Evolutionary conservation across 2,329 filamentous ascomycete genomes (phyloP), one percentile per base, ranked within the genome.

Genomic region (Periglandula ipomoeae): DNA sequence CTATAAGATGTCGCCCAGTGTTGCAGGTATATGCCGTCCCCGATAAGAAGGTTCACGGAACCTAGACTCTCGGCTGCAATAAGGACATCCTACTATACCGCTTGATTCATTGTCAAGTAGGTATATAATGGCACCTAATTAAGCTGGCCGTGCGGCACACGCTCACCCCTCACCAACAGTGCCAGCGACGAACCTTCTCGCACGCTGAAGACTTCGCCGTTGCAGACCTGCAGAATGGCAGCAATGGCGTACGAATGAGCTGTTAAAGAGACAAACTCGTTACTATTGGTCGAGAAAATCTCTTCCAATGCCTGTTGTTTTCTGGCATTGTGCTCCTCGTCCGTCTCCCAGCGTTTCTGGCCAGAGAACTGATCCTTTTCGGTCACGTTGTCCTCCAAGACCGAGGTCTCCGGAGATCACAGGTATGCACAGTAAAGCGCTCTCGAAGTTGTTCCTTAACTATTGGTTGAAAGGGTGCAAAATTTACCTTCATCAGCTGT

Each of bases 371-470:
- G 82, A 27, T 68, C 64, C 13, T 65, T 52, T 1, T 62, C 61
- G 52, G 84, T 79, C 58, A n/a, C n/a, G n/a, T n/a, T n/a, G n/a
- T n/a, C n/a, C n/a, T n/a, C n/a, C 67, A 73, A 0, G 69, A 65
- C 39, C 66, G 68, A 7, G 65, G 60, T 44, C 71, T 72, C 15
- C 80, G 69, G 15, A 75, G 70, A 59, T 84, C 79, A 58, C 81
- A 84, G 0, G 79, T 83, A 58, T 84, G 80, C 47, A 74, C 68
- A 8, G 76, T 79, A 50, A 81, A 70, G 2, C 75, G 73, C 59
- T 85, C 81, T 19, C 81, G 69, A 13, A 83, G 66, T 4, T 72
- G 59, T 50, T 84, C 80, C 58, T 80, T 82, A 56, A 84, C 62
- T 2, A 71, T 63, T 0, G 78, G 78, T 5, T 60, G 63, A 52